Base-by-base conservation (phyloP, 2,329 filamentous ascomycete genomes). In the Fusarium dimerum region DNA sequence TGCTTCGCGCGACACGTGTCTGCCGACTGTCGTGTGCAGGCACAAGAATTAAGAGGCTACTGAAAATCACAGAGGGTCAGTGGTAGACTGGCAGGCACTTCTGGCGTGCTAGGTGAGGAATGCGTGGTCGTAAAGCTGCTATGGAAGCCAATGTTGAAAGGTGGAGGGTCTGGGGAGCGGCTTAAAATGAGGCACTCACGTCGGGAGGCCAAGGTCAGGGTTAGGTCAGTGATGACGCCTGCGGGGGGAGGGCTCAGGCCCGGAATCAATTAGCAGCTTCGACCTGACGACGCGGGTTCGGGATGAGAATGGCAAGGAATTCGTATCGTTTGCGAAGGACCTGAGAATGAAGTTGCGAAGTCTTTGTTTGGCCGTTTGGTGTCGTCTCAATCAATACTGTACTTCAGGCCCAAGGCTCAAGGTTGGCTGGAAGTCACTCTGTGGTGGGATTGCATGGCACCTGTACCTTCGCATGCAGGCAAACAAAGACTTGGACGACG, bases 221-320 rank as follows among this genome's bases (percentile, higher is more conserved):
- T 70, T 71, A 71, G 68, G 70, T 71, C 70, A 72, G 69, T 67
- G 64, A 70, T 71, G 67, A 71, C 69, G 69, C 61, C 68, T 66
- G 67, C 65, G 64, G 65, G 65, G 20, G 54, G 59, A 56, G 54
- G 54, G 50, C 50, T 57, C 53, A 50, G 45, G 52, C 51, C 55
- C 43, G 48, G 50, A 50, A 40, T 54, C 46, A 51, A 56, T 55
- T 56, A 56, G 52, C 52, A 53, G 53, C 48, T 57, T 43, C 45
- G 48, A 49, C 38, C 48, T 47, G 56, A 43, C 50, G 55, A 45
- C 43, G 51, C 44, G 50, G 49, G 51, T 34, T 52, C 48, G 45
- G 40, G 41, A 44, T 47, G 47, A 52, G 41, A 42, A 43, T 34
- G 32, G 55, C 55, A 47, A 50, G 39, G 40, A 52, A 55, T 53